Conservation (phyloP, 2,329 filamentous ascomycete genomes). For the Neoscytalidium dimidiatum region DNA sequence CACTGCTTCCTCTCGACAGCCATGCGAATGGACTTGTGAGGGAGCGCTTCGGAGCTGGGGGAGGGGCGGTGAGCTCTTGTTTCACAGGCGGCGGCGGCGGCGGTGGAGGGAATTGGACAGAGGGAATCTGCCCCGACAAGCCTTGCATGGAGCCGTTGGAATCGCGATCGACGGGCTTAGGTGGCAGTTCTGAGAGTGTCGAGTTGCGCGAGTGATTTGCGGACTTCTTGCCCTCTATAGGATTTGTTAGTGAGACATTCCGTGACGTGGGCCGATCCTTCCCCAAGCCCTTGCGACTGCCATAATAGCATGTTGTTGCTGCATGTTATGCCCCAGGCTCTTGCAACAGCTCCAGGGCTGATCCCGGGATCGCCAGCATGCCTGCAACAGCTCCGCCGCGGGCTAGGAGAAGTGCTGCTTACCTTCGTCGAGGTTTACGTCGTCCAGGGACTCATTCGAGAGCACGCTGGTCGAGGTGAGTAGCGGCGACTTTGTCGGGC, state of each 20-base stretch:
- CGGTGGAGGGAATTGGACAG: conserved; percentile 54
- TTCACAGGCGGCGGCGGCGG: conserved; percentile 31
- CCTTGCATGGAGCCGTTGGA: conserved; percentile 55
- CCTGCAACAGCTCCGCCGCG: background rate
- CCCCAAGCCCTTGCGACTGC: background rate
- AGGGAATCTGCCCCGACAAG: conserved; percentile 70
- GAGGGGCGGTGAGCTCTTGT: conserved; percentile 36
- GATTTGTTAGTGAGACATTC: conserved; percentile 17
- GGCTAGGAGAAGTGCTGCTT: conserved; percentile 36
- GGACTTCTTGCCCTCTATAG: conserved; percentile 19
- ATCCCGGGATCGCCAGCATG: background rate
- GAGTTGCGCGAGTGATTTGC: conserved; percentile 16
- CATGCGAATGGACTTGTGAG: conserved; percentile 86
- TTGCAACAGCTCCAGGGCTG: background rate
- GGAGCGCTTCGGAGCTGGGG: conserved; percentile 60
- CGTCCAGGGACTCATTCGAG: conserved; percentile 54
- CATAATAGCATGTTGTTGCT: background rate
- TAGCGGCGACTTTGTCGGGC: conserved; percentile 11
- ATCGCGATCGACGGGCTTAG: conserved; percentile 11
- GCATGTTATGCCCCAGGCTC: background rate
- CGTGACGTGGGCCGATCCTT: conserved; percentile 6
- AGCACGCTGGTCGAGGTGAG: conserved; percentile 9
- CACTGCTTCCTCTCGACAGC: conserved; percentile 68
- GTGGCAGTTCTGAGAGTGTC: conserved; percentile 4
- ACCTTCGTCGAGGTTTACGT: conserved; percentile 65